A percentile compares a stretch with the other conserved stretches of the same genome.
These are phyloP conservation scores for Fusarium hostae DNA, from an alignment of 2,329 filamentous ascomycete genomes.

Conservation along the genomic window DNA sequence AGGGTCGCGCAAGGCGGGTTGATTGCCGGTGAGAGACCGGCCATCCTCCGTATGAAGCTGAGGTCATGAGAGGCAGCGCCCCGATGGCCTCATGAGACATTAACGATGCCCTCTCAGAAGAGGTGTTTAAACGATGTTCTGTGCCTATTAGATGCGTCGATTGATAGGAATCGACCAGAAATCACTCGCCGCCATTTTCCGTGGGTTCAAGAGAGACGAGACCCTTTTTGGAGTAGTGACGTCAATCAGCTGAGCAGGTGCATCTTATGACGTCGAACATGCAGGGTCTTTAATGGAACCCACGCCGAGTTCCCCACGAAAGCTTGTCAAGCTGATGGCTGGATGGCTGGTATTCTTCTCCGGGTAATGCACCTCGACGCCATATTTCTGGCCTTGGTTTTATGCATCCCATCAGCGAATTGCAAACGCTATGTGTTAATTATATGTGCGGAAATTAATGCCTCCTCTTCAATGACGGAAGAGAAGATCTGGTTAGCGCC, in stretches of 20 bases:
- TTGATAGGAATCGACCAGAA: neutral
- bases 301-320: constrained; percentile 23
- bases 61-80: neutral
- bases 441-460: constrained; percentile 10
- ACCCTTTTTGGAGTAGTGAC: constrained; percentile 33
- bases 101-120: neutral
- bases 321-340: constrained; percentile 12
- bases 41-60: neutral
- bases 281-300: constrained; percentile 38
- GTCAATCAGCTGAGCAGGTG: constrained; percentile 36
- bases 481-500: constrained; percentile 5
- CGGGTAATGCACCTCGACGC: constrained; percentile 39
- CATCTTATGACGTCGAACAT: constrained; percentile 42
- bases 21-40: neutral
- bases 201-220: neutral
- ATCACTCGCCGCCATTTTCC: constrained; percentile 2
- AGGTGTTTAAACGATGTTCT: neutral
- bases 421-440: constrained; percentile 5
- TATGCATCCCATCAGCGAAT: constrained; percentile 21
- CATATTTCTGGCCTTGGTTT: constrained; percentile 30
- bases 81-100: constrained; percentile 9
- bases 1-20: constrained; percentile 2
- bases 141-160: neutral
- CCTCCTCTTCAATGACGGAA: constrained; percentile 20
- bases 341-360: constrained; percentile 22